phyloP scores from a whole-genome alignment of 495 filamentous ascomycete species.

The Pseudomonodictys pantanalensis region DNA sequence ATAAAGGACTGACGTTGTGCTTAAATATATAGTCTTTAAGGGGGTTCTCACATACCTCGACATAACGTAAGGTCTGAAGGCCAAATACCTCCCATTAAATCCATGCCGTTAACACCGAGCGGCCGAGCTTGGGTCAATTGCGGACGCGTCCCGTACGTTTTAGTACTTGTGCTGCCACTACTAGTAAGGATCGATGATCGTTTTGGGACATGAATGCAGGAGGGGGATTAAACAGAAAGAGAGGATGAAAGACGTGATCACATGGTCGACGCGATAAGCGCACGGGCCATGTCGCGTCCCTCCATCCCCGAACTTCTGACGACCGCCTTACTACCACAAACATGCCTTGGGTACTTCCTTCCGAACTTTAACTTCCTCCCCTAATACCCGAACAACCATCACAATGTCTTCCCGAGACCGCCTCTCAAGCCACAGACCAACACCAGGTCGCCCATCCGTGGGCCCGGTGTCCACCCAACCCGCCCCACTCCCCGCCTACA shows the following conservation, averaged over 20 bases:
- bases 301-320: not conserved
- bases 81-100: too few species aligned
- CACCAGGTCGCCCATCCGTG: not conserved
- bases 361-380: too few species aligned
- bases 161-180: too few species aligned
- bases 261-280: not conserved
- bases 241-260: not conserved
- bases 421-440: not conserved
- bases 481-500: slow-evolving; percentile 36
- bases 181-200: not conserved
- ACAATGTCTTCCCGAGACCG: slow-evolving; percentile 6
- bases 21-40: too few species aligned
- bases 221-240: not conserved
- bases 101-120: too few species aligned
- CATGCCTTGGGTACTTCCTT: too few species aligned
- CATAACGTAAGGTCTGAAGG: too few species aligned
- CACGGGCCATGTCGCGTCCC: not conserved
- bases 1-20: too few species aligned
- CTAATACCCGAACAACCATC: too few species aligned
- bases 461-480: slow-evolving; percentile 1
- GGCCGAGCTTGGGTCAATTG: too few species aligned
- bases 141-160: too few species aligned
- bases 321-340: not conserved
- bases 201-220: not conserved
- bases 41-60: too few species aligned